These are phyloP conservation scores for Anthracocystis walkeri DNA, from an alignment of 1,284 basidiomycete genomes.

Conservation along the genomic window DNA sequence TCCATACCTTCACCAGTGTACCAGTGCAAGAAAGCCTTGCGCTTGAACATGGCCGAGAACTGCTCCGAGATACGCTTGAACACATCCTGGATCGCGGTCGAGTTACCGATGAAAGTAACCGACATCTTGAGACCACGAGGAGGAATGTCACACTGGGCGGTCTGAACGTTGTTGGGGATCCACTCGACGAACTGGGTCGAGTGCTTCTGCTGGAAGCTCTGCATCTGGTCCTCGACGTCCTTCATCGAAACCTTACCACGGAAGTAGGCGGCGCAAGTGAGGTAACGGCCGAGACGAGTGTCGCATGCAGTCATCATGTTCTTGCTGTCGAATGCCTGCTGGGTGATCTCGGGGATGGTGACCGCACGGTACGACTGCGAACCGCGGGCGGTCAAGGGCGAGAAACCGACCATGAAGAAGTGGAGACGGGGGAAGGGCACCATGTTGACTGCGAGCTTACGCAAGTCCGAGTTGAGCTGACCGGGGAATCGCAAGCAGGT, in stretches of 20 bases:
- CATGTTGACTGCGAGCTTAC: slow-evolving; percentile 93
- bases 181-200: slow-evolving; percentile 68
- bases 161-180: slow-evolving; percentile 70
- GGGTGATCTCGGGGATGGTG: slow-evolving; percentile 66
- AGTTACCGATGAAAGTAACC: slow-evolving; percentile 70
- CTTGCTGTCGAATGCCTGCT: slow-evolving; percentile 67
- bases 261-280: slow-evolving; percentile 70
- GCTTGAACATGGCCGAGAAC: slow-evolving; percentile 69
- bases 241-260: slow-evolving; percentile 62
- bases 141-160: slow-evolving; percentile 68
- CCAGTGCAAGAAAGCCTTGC: slow-evolving; percentile 71
- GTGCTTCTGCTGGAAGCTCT: slow-evolving; percentile 66
- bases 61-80: slow-evolving; percentile 69
- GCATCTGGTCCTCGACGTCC: slow-evolving; percentile 72
- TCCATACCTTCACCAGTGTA: slow-evolving; percentile 71
- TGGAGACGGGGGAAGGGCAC: slow-evolving; percentile 70
- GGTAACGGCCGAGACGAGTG: slow-evolving; percentile 73
- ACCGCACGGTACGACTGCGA: slow-evolving; percentile 73
- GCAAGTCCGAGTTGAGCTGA: slow-evolving; percentile 90
- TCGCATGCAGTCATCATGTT: slow-evolving; percentile 79
- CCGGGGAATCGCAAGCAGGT: slow-evolving; percentile 93
- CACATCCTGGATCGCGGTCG: slow-evolving; percentile 68
- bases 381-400: slow-evolving; percentile 69
- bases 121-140: slow-evolving; percentile 68
- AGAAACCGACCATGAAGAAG: slow-evolving; percentile 70